Base-by-base conservation (phyloP, 305 asterid genomes). In the Salvia sclarea region DNA sequence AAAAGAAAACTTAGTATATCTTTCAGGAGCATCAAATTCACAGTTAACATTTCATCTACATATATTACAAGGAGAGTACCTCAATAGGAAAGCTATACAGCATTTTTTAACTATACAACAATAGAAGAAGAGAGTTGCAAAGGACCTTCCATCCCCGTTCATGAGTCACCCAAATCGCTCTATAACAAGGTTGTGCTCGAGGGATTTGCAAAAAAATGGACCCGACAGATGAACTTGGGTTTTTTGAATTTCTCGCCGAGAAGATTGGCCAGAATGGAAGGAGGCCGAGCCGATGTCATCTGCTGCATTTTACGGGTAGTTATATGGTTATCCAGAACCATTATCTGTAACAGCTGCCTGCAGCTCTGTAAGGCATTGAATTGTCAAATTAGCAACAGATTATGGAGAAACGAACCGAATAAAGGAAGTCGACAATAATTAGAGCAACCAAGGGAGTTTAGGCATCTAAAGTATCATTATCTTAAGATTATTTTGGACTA, bases 121-220 rank as follows among this genome's bases (percentile, higher is more conserved):
- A 38, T 8, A 14, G 28, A 25, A 5, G 37, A 33, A 21, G 21
- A n/a, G n/a, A n/a, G n/a, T n/a, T n/a, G n/a, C n/a, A n/a, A n/a
- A n/a, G n/a, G n/a, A n/a, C n/a, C 17, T 52, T 17, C 38, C 33
- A 37, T 10, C 59, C 56, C 30, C 54, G 13, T 31, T 21, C 53
- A 10, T 8, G 10, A 43, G 52, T 30, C 11, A 2, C 35, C 11
- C 6, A 4, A 35, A 61, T 55, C 60, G 41, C 67, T 61, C 79
- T 82, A 90, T 85, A 92, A 70, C 53, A 85, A 75, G 66, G 62
- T 58, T 44, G 84, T 81, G 79, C 93, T 84, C 80, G 38, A 72
- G 55, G 93, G 90, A 72, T 89, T 94, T n/a, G 96, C 92, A 73
- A 89, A 94, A 12, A 84, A 86, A 79, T 94, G 96, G 65, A 82